A percentile compares a stretch with the other conserved stretches of the same genome.
Evolutionary conservation across 2,329 filamentous ascomycete species (phyloP).

Genomic region (Exophiala bonariae): DNA sequence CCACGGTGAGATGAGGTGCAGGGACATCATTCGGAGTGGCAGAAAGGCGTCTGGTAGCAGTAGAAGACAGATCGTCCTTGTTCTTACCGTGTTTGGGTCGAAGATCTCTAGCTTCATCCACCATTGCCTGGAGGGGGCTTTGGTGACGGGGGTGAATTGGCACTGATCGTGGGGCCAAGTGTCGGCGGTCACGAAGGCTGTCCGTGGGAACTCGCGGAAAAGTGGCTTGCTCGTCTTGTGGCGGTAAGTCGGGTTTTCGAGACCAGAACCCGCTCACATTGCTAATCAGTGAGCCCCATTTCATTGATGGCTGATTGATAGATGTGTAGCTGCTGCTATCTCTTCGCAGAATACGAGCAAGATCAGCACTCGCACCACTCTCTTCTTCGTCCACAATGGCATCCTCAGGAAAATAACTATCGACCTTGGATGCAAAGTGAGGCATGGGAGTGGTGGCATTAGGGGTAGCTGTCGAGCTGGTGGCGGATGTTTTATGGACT

Average conservation of each 20-base stretch:
- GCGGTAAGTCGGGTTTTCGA: slow-evolving; percentile 48
- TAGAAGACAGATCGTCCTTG: neutral
- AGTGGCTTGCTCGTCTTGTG: slow-evolving; percentile 36
- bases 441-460: slow-evolving; percentile 52
- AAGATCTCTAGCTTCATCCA: slow-evolving; percentile 30
- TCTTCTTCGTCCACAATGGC: slow-evolving; percentile 34
- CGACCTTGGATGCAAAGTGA: slow-evolving; percentile 45
- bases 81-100: neutral
- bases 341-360: slow-evolving; percentile 55
- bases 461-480: slow-evolving; percentile 53
- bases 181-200: slow-evolving; percentile 15
- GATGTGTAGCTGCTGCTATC: slow-evolving; percentile 51
- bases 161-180: slow-evolving; percentile 13
- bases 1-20: slow-evolving; percentile 26
- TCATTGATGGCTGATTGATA: slow-evolving; percentile 49
- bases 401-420: slow-evolving; percentile 26
- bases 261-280: slow-evolving; percentile 50
- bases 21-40: slow-evolving; percentile 8
- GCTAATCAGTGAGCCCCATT: slow-evolving; percentile 59
- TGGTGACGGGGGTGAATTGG: slow-evolving; percentile 11
- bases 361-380: slow-evolving; percentile 54
- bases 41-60: slow-evolving; percentile 4
- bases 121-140: slow-evolving; percentile 43
- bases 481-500: slow-evolving; percentile 48
- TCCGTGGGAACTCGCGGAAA: slow-evolving; percentile 25